phyloP scores from a whole-genome alignment of 1,139 yeast genomes.

The Diutina rugosa region DNA sequence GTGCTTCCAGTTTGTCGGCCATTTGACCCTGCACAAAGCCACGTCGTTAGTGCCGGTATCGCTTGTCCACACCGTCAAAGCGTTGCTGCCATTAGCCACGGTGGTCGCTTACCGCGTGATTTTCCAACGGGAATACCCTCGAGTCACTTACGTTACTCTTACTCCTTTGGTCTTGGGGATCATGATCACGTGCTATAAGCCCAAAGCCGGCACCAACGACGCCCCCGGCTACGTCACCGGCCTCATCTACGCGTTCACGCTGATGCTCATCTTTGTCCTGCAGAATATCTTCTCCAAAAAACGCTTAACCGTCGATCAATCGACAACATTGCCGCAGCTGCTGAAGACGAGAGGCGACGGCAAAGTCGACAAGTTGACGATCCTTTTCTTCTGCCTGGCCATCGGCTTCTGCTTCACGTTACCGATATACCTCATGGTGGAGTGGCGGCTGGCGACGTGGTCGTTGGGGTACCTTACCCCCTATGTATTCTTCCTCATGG shows the following conservation, averaged over 20 bases:
- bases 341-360: slow-evolving; percentile 12
- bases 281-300: slow-evolving; percentile 88
- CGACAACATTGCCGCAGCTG: background rate
- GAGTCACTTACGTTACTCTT: slow-evolving; percentile 64
- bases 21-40: slow-evolving; percentile 79
- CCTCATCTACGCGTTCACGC: slow-evolving; percentile 58
- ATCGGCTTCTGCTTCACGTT: slow-evolving; percentile 69
- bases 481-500: slow-evolving; percentile 21
- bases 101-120: slow-evolving; percentile 63
- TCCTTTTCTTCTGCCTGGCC: slow-evolving; percentile 71
- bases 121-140: slow-evolving; percentile 42
- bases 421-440: slow-evolving; percentile 65
- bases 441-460: slow-evolving; percentile 29
- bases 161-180: slow-evolving; percentile 73
- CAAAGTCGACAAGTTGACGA: slow-evolving; percentile 70
- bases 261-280: slow-evolving; percentile 78
- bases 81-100: slow-evolving; percentile 77
- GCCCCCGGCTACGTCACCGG: slow-evolving; percentile 41
- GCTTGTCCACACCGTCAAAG: slow-evolving; percentile 83
- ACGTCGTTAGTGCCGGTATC: slow-evolving; percentile 83
- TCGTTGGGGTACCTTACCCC: slow-evolving; percentile 21
- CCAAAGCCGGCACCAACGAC: slow-evolving; percentile 9
- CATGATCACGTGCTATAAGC: slow-evolving; percentile 63
- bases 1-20: slow-evolving; percentile 80
- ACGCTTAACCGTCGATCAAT: slow-evolving; percentile 37